Base-by-base conservation (phyloP, 768 basidiomycete genomes). In the Mycena polygramma region DNA sequence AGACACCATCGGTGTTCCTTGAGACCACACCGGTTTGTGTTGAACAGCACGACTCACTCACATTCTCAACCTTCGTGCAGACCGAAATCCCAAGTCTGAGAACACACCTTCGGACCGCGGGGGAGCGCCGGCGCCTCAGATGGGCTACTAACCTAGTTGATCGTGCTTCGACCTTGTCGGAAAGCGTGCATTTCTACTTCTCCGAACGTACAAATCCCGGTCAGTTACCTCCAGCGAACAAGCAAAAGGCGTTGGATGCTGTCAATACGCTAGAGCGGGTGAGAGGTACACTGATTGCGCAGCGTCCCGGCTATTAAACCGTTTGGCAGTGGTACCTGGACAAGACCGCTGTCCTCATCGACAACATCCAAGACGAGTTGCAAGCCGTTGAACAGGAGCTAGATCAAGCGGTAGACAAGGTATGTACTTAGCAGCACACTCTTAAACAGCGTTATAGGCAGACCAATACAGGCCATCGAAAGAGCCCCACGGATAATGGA, bases 101-200 rank as follows among this genome's bases (percentile, higher is more conserved):
- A 30, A 30, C 30, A 30, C 30, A 30, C 30, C 30, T 30, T 6
- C 30, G 30, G 6, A 30, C 30, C 30, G 30, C 30, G 30, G 30
- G 30, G 30, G 30, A 30, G 30, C 30, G 30, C 30, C 30, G 30
- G 30, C 30, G 30, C 30, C 30, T 30, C 30, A 30, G 30, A 48
- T 48, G 53, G 53, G 35, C 19, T 24, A 36, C 53, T 4, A 6
- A 20, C 10, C 41, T 53, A 5, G 14, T 68, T 7, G 52, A 58
- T 36, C 17, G 15, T 10, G 66, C 58, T 1, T 15, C 24, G 2
- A 37, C 53, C 9, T 26, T 68, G 6, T 57, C 20, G 6, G 61
- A 63, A 7, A 36, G 19, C 14, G 26, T 68, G 3, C 60, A 57
- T 5, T 41, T n/a, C 11, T 63, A 68, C 20, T 68, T 68, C 19